A percentile compares a stretch with the other conserved stretches of the same genome.
These are phyloP conservation scores for Candida pseudoviswanathii DNA, from an alignment of 1,139 yeast species.

Conservation along the genomic window DNA sequence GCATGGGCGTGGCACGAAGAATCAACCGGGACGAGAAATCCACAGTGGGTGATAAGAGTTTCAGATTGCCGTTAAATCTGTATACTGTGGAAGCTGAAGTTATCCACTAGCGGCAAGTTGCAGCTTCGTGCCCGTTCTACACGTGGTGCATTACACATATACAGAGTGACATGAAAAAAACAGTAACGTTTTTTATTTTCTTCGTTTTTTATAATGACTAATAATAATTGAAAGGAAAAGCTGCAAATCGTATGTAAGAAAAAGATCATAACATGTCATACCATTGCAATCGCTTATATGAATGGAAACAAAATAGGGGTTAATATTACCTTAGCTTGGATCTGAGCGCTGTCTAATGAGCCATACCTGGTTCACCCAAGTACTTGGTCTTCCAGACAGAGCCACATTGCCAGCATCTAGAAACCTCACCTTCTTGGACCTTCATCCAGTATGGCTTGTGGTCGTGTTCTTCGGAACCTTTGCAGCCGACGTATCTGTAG, in stretches of 20 bases:
- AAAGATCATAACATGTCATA: constrained; percentile 2
- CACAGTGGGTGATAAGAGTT: no score
- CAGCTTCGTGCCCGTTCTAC: no score
- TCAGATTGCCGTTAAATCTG: no score
- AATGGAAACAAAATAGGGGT: neutral
- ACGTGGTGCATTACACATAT: no score
- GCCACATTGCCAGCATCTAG: constrained; percentile 99
- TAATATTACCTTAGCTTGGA: no score
- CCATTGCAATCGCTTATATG: constrained; percentile 1
- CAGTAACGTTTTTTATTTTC: no score
- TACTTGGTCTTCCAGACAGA: constrained; percentile 87
- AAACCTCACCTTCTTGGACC: constrained; percentile 79
- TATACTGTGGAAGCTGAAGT: no score
- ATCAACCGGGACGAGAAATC: no score
- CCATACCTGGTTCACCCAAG: constrained; percentile 79
- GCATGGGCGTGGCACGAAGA: no score
- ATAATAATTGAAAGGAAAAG: neutral
- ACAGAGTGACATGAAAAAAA: no score
- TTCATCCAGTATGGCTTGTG: constrained; percentile 93
- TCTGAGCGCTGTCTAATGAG: constrained; percentile 47
- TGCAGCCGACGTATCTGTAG: constrained; percentile 95
- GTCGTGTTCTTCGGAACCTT: constrained; percentile 85
- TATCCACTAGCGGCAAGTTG: no score
- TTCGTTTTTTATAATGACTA: neutral
- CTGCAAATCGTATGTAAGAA: constrained; percentile 1